phyloP scores from a whole-genome alignment of 495 filamentous ascomycete genomes.

The Penicillium odoratum region DNA sequence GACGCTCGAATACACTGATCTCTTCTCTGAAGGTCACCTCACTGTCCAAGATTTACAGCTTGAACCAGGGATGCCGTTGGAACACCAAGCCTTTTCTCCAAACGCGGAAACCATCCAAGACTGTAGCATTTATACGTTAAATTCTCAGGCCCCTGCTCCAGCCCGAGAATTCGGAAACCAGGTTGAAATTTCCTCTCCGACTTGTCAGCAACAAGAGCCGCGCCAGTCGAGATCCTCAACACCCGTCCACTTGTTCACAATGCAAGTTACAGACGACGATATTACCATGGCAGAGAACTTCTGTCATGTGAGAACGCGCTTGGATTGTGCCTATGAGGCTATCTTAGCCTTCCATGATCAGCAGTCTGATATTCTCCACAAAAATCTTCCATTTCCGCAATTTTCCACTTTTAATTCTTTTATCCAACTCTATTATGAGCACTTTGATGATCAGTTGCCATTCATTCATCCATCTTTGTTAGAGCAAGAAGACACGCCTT shows the following conservation, averaged over 20 bases:
- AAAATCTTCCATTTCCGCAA: not conserved
- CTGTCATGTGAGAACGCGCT: not conserved
- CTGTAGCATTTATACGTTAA: not conserved
- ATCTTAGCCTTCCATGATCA: not conserved
- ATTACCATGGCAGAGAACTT: slow-evolving; percentile 1
- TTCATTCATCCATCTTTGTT: not conserved
- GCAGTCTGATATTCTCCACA: not conserved
- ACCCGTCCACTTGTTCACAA: not conserved
- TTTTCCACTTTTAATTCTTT: not conserved
- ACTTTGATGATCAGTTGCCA: not conserved
- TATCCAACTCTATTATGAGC: not conserved
- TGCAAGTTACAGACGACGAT: not conserved
- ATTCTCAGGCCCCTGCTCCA: not conserved
- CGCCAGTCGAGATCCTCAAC: not conserved
- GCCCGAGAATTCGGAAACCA: not conserved
- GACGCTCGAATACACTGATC: not conserved
- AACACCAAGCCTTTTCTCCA: not conserved
- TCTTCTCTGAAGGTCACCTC: not conserved
- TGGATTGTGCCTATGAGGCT: not conserved
- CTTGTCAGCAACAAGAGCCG: not conserved
- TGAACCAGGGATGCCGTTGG: not conserved
- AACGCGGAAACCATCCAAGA: not conserved
- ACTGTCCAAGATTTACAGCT: not conserved
- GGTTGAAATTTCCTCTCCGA: not conserved
- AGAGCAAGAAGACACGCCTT: not conserved